Evolutionary conservation across 805 yeast species (phyloP), one percentile per base, ranked within the genome.

Genomic region (Nakazawaea peltata): DNA sequence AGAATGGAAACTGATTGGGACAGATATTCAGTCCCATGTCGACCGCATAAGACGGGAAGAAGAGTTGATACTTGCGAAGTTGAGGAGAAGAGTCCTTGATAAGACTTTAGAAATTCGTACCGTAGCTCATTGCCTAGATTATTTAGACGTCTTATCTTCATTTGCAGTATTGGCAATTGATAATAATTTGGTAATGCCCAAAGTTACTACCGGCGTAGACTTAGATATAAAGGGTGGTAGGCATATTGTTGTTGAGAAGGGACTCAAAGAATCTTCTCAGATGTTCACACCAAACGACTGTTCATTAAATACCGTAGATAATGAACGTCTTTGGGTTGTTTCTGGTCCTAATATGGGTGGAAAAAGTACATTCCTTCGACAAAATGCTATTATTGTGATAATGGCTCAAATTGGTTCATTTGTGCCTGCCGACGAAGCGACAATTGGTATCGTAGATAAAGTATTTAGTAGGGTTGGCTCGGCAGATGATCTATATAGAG

Each of bases 341-440:
- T 81, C 94, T 0, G 95, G 95, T 0, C 95, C 95, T 0, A 85
- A 85, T 49, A 81, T 81, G 90, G 90, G 90, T 5, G 92, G 92
- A 6, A 82, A 82, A 49, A 79, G 87, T 5, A 79, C 87, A 1
- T 81, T 75, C 48, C 67, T 82, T 28, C 67, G 85, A 41, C 88
- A 81, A 37, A 75, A 80, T 45, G 92, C 88, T 0, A 51, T 81
- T 4, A 68, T 80, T 29, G 75, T 71, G 2, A 75, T 82, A 18
- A 57, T 82, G 59, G 76, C 83, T 0, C 94, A 82, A 50, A 71
- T 80, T 32, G 94, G 94, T 0, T 72, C 81, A 15, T 81, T 65
- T 53, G 73, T 82, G 11, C 90, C 94, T 2, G 82, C 87, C 31
- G 58, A 61, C 11, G 46, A 52, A 6, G 90, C 88, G 0, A 63